A percentile compares a stretch with the other conserved stretches of the same genome.
Conservation (phyloP, 768 basidiomycete genomes). For the Trametes cinnabarina region DNA sequence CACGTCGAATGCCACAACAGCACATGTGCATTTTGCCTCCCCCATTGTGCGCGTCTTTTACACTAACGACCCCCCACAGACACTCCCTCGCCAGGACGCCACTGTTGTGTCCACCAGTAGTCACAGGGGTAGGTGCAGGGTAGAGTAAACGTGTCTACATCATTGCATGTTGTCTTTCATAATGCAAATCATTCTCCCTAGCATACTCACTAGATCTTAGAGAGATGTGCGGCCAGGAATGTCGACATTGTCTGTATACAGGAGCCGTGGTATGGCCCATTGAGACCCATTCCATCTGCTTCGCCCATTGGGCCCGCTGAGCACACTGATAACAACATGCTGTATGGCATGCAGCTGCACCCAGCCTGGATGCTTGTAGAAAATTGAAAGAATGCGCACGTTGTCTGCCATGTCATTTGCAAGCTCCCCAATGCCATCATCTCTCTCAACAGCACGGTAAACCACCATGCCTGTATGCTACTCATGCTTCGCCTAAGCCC, state of each 20-base stretch:
- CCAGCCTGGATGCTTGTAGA: background rate
- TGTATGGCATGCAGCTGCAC: conserved; percentile 1
- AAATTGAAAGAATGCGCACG: background rate
- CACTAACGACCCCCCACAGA: background rate
- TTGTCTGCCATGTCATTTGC: background rate
- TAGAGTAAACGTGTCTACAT: background rate
- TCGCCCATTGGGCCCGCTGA: background rate
- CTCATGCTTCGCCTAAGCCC: background rate
- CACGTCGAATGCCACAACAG: background rate
- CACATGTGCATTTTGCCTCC: background rate
- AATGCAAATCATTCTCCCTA: conserved; percentile 2
- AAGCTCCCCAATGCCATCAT: background rate
- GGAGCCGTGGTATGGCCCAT: background rate
- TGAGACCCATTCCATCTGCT: background rate
- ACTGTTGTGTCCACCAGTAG: background rate
- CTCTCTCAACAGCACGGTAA: background rate
- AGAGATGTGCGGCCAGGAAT: background rate
- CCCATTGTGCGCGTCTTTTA: background rate
- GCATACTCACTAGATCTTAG: background rate
- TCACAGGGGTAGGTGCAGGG: background rate
- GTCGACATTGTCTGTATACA: background rate
- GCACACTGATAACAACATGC: background rate
- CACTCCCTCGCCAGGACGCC: background rate
- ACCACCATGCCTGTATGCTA: background rate
- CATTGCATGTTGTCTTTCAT: background rate